Evolutionary conservation across 1,139 yeast genomes (phyloP), one percentile per base, ranked within the genome.

Genomic region (Hemisphaericaspora xylofermentans): DNA sequence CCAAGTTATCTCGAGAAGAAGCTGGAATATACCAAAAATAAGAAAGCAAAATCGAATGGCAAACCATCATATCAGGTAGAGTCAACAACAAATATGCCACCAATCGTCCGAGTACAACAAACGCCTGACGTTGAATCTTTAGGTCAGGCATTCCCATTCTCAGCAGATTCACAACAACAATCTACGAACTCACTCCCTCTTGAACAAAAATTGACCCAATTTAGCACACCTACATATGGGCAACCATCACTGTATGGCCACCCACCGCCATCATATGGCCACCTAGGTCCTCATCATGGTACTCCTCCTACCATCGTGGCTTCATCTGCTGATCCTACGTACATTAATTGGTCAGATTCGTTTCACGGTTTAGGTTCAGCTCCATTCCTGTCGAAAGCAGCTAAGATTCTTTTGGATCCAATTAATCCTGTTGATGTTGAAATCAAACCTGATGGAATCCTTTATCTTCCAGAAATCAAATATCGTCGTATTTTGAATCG

Each of bases 401-500:
- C 80, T 40, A 77, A 78, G 22, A 70, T 79, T 7, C 66, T 93
- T 14, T 60, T 81, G 38, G 78, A 84, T 2, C 79, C 84, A 0
- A 57, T 93, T 16, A 74, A 73, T 1, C 73, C 78, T 5, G 75
- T 73, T 24, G 98, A 93, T 52, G 82, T 93, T 40, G 98, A 93
- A 60, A 85, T 93, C 50, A 93, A 93, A 48, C 98, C 98, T 0
- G 98, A 93, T 60, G 98, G 98, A 14, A 69, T 93, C 40, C 64
- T 93, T 12, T 93, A 88, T 55, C 68, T 93, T 39, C 98, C 98
- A 0, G 98, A 93, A 62, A 93, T 93, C 63, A 89, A 91, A 59
- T 93, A 93, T 60, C 78, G 98, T 48, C 76, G 98, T 36, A 84
- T 89, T 26, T 66, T 93, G 52, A 91, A 91, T 63, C 74, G 75